These are phyloP conservation scores for Lachancea thermotolerans DNA, from an alignment of 805 yeast genomes.

Conservation along the genomic window DNA sequence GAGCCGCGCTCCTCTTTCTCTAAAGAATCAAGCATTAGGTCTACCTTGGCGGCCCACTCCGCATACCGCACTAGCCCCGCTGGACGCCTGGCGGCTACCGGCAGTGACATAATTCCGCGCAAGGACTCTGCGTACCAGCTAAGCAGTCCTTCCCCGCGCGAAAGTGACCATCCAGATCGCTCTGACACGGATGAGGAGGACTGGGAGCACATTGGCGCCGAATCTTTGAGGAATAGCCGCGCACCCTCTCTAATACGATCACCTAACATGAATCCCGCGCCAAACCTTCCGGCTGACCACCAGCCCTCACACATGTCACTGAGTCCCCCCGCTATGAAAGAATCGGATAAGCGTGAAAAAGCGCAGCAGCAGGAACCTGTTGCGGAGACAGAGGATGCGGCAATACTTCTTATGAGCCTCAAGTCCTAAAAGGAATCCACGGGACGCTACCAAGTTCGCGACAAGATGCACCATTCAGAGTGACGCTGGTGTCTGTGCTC, in stretches of 20 bases:
- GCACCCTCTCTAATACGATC: conserved; percentile 11
- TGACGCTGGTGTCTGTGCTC: too few species aligned
- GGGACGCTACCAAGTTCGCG: not conserved
- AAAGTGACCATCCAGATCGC: conserved; percentile 22
- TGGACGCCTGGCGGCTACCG: not conserved
- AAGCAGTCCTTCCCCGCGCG: conserved; percentile 13
- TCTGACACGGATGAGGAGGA: conserved; percentile 95
- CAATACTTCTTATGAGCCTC: conserved; percentile 27
- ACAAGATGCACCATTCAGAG: too few species aligned
- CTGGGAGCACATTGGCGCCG: conserved; percentile 89
- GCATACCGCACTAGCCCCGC: conserved; percentile 11
- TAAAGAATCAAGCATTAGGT: conserved; percentile 27
- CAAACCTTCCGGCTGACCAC: not conserved
- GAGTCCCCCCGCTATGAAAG: conserved; percentile 5
- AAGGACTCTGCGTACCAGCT: conserved; percentile 2
- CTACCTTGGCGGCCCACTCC: conserved; percentile 22
- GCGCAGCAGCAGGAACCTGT: not conserved
- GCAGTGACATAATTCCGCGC: not conserved
- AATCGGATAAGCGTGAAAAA: not conserved
- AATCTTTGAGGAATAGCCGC: conserved; percentile 40
- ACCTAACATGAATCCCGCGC: not conserved
- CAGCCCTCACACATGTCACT: conserved; percentile 6
- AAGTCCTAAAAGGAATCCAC: conserved; percentile 17
- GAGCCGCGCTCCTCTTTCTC: conserved; percentile 35
- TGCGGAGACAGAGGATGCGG: conserved; percentile 23